A percentile compares a stretch with the other conserved stretches of the same genome.
Conservation (phyloP, 495 filamentous ascomycete species). For the Ascobolus immersus region DNA sequence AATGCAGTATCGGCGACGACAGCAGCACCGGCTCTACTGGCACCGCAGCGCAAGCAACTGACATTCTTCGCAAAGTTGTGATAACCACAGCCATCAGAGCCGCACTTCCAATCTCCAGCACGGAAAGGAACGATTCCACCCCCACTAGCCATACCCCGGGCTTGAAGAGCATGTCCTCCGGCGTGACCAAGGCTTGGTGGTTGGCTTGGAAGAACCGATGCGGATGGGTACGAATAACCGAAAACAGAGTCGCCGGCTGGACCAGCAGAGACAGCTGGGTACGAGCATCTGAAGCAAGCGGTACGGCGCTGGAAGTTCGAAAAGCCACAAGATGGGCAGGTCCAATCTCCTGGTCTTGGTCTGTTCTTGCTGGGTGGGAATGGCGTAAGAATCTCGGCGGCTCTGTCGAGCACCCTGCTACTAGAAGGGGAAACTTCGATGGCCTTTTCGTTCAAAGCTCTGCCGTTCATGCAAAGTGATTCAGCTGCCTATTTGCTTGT, state of each 20-base stretch:
- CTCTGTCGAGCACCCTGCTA: slow-evolving; percentile 82
- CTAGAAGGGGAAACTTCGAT: slow-evolving; percentile 94
- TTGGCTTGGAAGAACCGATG: slow-evolving; percentile 51
- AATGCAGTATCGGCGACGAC: slow-evolving; percentile 85
- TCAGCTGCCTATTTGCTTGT: slow-evolving; percentile 47
- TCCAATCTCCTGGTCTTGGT: slow-evolving; percentile 92
- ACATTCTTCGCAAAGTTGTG: slow-evolving; percentile 99
- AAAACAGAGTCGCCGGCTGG: slow-evolving; percentile 47
- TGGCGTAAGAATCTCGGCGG: slow-evolving; percentile 77
- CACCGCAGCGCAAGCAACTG: slow-evolving; percentile 84
- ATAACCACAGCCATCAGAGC: slow-evolving; percentile 89
- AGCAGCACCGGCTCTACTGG: slow-evolving; percentile 73
- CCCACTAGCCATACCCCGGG: slow-evolving; percentile 15
- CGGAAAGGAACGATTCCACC: slow-evolving; percentile 84
- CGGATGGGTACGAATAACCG: slow-evolving; percentile 51
- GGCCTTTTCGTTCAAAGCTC: slow-evolving; percentile 90
- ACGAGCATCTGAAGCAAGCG: slow-evolving; percentile 95
- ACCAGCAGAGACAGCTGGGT: slow-evolving; percentile 63
- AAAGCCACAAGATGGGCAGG: slow-evolving; percentile 80
- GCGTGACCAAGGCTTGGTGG: slow-evolving; percentile 51
- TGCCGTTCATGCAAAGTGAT: slow-evolving; percentile 95
- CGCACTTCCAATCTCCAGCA: slow-evolving; percentile 96
- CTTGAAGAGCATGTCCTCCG: slow-evolving; percentile 35
- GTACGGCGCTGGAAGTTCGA: slow-evolving; percentile 94
- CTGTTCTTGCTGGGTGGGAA: slow-evolving; percentile 98